Percentiles rank a stretch among this genome's conserved stretches.
Conservation (phyloP, 371 early-diverging fungal genomes). For the Rozella allomycis region DNA sequence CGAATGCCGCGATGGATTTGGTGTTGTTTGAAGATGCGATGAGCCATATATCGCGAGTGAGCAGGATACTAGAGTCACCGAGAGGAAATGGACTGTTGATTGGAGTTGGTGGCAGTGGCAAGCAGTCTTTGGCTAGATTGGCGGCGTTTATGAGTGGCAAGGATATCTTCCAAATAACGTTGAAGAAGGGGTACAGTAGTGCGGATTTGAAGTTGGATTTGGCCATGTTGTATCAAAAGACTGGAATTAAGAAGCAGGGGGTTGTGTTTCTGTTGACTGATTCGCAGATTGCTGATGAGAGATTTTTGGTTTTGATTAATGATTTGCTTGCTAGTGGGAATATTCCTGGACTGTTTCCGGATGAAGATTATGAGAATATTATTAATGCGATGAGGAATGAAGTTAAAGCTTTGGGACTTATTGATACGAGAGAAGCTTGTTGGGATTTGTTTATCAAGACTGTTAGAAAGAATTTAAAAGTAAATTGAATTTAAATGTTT, state of each 20-base stretch:
- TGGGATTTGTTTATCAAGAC: slow-evolving; percentile 33
- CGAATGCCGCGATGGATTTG: slow-evolving; percentile 32
- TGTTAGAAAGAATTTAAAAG: slow-evolving; percentile 31
- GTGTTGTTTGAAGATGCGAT: slow-evolving; percentile 41
- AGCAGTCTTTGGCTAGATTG: slow-evolving; percentile 28
- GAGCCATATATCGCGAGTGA: slow-evolving; percentile 33
- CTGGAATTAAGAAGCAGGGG: slow-evolving; percentile 31
- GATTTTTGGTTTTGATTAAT: slow-evolving; percentile 35
- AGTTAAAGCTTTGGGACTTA: slow-evolving; percentile 27
- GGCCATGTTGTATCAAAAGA: slow-evolving; percentile 24
- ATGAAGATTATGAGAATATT: slow-evolving; percentile 35
- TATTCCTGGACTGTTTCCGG: slow-evolving; percentile 35
- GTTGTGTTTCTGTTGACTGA: slow-evolving; percentile 37
- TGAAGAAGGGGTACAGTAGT: slow-evolving; percentile 29
- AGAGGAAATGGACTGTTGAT: slow-evolving; percentile 34
- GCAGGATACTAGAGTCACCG: slow-evolving; percentile 31
- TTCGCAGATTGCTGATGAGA: slow-evolving; percentile 36
- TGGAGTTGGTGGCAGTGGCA: slow-evolving; percentile 38
- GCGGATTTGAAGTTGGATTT: slow-evolving; percentile 30
- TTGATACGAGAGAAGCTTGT: slow-evolving; percentile 33
- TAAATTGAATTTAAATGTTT: no score
- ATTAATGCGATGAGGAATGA: slow-evolving; percentile 35
- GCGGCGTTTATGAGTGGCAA: slow-evolving; percentile 33
- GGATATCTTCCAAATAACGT: slow-evolving; percentile 38
- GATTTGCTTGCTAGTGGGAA: slow-evolving; percentile 36